Conservation (phyloP, 2,329 filamentous ascomycete species). For the Rosellinia necatrix region DNA sequence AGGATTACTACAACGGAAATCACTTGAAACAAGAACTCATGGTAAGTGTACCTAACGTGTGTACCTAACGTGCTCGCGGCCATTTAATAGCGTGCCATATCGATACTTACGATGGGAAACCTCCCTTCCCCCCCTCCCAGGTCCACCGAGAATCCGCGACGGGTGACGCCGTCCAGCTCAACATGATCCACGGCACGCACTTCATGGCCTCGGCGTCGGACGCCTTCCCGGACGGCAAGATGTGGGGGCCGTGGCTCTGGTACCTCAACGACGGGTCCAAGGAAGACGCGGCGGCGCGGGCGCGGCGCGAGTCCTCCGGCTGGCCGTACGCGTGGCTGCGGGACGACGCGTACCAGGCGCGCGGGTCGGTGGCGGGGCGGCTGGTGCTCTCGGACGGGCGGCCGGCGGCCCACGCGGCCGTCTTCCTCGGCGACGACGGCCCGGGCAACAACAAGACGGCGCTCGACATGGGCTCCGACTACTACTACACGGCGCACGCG, state of each 20-base stretch:
- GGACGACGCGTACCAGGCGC: slow-evolving; percentile 52
- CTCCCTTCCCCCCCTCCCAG: too few relatives aligned
- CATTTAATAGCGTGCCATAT: too few relatives aligned
- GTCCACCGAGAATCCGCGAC: slow-evolving; percentile 55
- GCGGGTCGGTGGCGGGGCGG: slow-evolving; percentile 50
- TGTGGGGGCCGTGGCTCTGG: slow-evolving; percentile 51
- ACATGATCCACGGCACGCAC: slow-evolving; percentile 59
- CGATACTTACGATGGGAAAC: too few relatives aligned
- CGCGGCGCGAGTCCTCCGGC: slow-evolving; percentile 45
- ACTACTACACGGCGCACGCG: slow-evolving; percentile 56
- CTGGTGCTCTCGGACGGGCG: slow-evolving; percentile 53
- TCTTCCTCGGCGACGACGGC: slow-evolving; percentile 55
- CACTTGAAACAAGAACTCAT: slow-evolving; percentile 58
- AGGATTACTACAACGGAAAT: slow-evolving; percentile 58
- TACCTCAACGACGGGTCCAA: slow-evolving; percentile 53
- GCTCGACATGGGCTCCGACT: slow-evolving; percentile 52
- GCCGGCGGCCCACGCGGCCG: slow-evolving; percentile 51
- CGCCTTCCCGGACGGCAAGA: slow-evolving; percentile 46
- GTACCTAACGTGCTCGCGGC: background rate
- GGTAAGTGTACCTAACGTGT: too few relatives aligned
- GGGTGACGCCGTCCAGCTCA: slow-evolving; percentile 56
- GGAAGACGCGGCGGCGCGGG: slow-evolving; percentile 46
- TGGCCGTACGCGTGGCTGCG: slow-evolving; percentile 58
- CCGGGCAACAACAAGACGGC: slow-evolving; percentile 49
- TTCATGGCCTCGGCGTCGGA: slow-evolving; percentile 46